Percentiles rank a stretch among this genome's conserved stretches.
Conservation (phyloP, 495 filamentous ascomycete genomes). For the Daldinia loculata region DNA sequence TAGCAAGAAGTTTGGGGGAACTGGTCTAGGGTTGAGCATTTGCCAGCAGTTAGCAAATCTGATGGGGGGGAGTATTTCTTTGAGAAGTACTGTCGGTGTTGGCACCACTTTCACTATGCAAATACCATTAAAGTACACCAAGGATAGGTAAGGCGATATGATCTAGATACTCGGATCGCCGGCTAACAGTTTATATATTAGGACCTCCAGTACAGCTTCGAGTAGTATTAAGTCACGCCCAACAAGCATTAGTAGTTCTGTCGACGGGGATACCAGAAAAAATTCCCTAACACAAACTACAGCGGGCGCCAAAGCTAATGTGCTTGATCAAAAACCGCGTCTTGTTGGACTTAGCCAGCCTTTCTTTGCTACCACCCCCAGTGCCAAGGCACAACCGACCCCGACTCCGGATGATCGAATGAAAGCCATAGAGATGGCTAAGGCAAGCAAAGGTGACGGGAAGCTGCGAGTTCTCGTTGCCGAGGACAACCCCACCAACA, state of each 20-base stretch:
- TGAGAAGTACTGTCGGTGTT: constrained; percentile 75
- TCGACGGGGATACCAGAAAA: constrained; percentile 66
- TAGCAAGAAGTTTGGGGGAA: constrained; percentile 90
- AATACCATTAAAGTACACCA: constrained; percentile 81
- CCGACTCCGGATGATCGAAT: constrained; percentile 52
- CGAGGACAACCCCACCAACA: constrained; percentile 94
- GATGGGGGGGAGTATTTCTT: constrained; percentile 79
- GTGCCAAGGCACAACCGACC: constrained; percentile 30
- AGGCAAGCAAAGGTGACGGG: constrained; percentile 63
- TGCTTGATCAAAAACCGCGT: constrained; percentile 69
- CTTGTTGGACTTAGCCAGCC: constrained; percentile 85
- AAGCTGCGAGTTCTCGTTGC: constrained; percentile 88
- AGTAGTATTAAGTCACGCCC: constrained; percentile 72
- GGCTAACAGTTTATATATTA: constrained; percentile 50
- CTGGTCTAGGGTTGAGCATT: constrained; percentile 89
- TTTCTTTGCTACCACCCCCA: constrained; percentile 75
- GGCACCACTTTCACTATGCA: constrained; percentile 85
- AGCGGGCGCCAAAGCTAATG: constrained; percentile 44
- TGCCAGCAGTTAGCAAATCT: constrained; percentile 83
- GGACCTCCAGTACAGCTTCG: constrained; percentile 56
- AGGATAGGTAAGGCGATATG: constrained; percentile 59
- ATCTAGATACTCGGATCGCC: not conserved
- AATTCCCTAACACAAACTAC: constrained; percentile 45
- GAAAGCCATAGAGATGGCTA: constrained; percentile 58
- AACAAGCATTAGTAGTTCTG: constrained; percentile 76